phyloP scores from a whole-genome alignment of 164 flowering plant genomes.

The Berberis thunbergii region DNA sequence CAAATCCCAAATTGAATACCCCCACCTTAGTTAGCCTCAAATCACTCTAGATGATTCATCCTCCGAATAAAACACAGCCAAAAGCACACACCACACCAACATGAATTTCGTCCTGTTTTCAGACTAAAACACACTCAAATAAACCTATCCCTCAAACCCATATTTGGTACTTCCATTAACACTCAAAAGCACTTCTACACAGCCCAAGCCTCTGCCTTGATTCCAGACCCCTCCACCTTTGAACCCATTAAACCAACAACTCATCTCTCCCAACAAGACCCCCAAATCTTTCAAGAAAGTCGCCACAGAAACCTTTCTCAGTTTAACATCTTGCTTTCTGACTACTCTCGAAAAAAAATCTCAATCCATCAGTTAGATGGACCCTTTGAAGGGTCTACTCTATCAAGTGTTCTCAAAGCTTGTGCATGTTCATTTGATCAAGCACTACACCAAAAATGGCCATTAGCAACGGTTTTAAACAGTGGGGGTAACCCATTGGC shows the following conservation, averaged over 20 bases:
- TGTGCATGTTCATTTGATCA: constrained; percentile 37
- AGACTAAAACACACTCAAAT: no score
- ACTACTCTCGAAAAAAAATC: constrained; percentile 30
- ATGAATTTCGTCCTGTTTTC: no score
- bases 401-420: constrained; percentile 59
- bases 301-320: constrained; percentile 18
- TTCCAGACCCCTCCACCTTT: not conserved
- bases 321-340: constrained; percentile 38
- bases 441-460: no score
- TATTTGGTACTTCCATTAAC: no score
- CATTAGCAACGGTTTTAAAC: no score
- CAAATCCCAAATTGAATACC: no score
- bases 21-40: no score
- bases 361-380: constrained; percentile 28
- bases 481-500: no score
- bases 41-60: no score
- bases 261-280: constrained; percentile 9
- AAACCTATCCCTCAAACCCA: no score
- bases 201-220: not conserved
- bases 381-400: constrained; percentile 30
- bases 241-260: not conserved
- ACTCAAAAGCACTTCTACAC: not conserved
- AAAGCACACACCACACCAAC: no score
- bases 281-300: constrained; percentile 36
- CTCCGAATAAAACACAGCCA: no score